Evolutionary conservation across 768 basidiomycete genomes (phyloP).

Genomic region (Rhodotorula taiwanensis): DNA sequence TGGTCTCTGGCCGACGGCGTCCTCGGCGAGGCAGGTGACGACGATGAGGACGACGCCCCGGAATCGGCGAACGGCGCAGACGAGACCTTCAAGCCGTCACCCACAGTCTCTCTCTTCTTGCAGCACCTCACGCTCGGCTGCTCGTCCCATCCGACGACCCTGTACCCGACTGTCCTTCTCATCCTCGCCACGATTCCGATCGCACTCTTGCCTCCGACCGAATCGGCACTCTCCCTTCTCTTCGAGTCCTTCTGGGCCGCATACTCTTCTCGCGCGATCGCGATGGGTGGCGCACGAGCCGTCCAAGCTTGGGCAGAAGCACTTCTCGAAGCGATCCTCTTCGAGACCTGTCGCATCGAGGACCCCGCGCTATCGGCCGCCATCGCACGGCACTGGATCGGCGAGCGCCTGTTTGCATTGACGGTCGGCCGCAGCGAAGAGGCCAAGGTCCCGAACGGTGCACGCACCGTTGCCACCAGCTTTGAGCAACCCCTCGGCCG

Average conservation of each 20-base stretch:
- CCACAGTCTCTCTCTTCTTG: conserved; percentile 53
- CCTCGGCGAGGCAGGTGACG: conserved; percentile 45
- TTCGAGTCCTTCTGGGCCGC: conserved; percentile 80
- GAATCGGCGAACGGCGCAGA: neutral
- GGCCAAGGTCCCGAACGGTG: neutral
- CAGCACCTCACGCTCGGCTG: conserved; percentile 72
- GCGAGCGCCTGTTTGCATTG: conserved; percentile 1
- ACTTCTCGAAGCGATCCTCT: conserved; percentile 62
- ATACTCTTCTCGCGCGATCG: conserved; percentile 60
- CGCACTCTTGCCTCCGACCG: conserved; percentile 43
- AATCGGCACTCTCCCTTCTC: conserved; percentile 50
- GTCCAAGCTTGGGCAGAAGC: conserved; percentile 52
- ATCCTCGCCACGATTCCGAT: conserved; percentile 73
- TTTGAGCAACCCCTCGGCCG: conserved; percentile 7
- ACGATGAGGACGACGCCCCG: conserved; percentile 43
- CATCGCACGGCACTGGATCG: conserved; percentile 18
- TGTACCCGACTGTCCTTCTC: conserved; percentile 74
- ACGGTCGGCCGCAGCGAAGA: no score
- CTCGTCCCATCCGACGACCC: conserved; percentile 60
- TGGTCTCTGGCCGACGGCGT: conserved; percentile 27
- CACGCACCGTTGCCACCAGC: neutral
- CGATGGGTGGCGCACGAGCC: conserved; percentile 43
- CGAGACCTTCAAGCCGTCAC: conserved; percentile 15
- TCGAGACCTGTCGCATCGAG: conserved; percentile 52
- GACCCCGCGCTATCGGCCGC: conserved; percentile 43